A percentile compares a stretch with the other conserved stretches of the same genome.
Conservation (phyloP, 108 stramenopile genomes). For the Nannochloropsis granulata region DNA sequence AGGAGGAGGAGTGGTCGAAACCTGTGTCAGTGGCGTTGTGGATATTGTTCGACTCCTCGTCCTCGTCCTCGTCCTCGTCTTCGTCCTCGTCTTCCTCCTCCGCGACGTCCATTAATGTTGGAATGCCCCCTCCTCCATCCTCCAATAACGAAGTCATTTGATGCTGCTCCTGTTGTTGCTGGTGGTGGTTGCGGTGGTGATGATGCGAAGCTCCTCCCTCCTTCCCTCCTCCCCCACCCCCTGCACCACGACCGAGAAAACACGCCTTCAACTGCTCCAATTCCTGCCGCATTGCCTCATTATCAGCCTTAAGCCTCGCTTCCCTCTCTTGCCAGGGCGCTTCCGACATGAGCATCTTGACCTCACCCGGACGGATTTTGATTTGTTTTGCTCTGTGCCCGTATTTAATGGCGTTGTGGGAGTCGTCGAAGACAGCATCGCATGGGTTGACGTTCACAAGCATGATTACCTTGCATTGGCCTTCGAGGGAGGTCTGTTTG, state of each 20-base stretch:
- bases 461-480: conserved; percentile 37
- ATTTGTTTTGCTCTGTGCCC: conserved; percentile 49
- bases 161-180: neutral
- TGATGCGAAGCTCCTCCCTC: neutral
- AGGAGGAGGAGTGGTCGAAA: neutral
- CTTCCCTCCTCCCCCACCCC: neutral
- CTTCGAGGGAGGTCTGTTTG: conserved; percentile 33
- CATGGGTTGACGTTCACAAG: conserved; percentile 47
- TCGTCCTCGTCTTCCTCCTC: neutral
- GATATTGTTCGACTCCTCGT: neutral
- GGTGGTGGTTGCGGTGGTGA: neutral
- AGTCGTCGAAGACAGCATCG: conserved; percentile 42
- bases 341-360: neutral
- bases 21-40: neutral
- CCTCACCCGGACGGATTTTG: conserved; percentile 14
- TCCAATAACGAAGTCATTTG: neutral
- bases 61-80: neutral
- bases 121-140: neutral
- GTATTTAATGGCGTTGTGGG: conserved; percentile 50
- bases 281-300: neutral
- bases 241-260: no score
- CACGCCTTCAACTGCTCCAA: neutral
- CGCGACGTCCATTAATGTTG: neutral
- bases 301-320: neutral
- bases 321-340: neutral